A percentile compares a stretch with the other conserved stretches of the same genome.
These are phyloP conservation scores for Akanthomyces uredinophilus DNA, from an alignment of 2,329 filamentous ascomycete species.

Conservation along the genomic window DNA sequence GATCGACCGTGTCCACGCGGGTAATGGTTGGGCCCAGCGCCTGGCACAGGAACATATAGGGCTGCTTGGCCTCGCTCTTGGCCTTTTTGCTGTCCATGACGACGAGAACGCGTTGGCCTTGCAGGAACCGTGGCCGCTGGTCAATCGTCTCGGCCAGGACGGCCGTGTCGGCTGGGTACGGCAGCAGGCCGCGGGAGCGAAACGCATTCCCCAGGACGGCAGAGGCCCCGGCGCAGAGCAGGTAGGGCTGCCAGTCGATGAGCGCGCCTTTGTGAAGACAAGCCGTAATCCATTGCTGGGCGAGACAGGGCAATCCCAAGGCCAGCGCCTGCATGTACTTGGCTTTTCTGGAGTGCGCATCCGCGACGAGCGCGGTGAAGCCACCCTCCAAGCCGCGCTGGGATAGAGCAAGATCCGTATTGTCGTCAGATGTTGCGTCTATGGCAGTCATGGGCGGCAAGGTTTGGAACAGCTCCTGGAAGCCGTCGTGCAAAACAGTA, in stretches of 20 bases:
- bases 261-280: slow-evolving; percentile 59
- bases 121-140: slow-evolving; percentile 57
- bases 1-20: slow-evolving; percentile 58
- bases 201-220: slow-evolving; percentile 70
- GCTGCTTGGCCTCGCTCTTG: slow-evolving; percentile 58
- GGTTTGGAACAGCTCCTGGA: slow-evolving; percentile 71
- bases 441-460: slow-evolving; percentile 30
- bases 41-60: slow-evolving; percentile 75
- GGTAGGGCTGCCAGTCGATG: slow-evolving; percentile 72
- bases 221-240: slow-evolving; percentile 81
- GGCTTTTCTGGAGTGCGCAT: slow-evolving; percentile 76
- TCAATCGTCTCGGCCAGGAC: slow-evolving; percentile 53
- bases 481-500: slow-evolving; percentile 64
- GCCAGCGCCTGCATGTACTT: slow-evolving; percentile 96
- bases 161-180: slow-evolving; percentile 55
- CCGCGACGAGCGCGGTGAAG: slow-evolving; percentile 82
- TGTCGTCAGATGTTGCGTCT: slow-evolving; percentile 27
- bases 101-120: slow-evolving; percentile 62
- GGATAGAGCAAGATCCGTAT: slow-evolving; percentile 42
- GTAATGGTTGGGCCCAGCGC: slow-evolving; percentile 70
- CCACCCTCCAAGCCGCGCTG: slow-evolving; percentile 51
- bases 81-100: slow-evolving; percentile 56
- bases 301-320: slow-evolving; percentile 80
- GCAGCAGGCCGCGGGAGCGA: slow-evolving; percentile 63
- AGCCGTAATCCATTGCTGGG: slow-evolving; percentile 72